phyloP scores from a whole-genome alignment of 305 asterid genomes.

The Plantago coronopus region DNA sequence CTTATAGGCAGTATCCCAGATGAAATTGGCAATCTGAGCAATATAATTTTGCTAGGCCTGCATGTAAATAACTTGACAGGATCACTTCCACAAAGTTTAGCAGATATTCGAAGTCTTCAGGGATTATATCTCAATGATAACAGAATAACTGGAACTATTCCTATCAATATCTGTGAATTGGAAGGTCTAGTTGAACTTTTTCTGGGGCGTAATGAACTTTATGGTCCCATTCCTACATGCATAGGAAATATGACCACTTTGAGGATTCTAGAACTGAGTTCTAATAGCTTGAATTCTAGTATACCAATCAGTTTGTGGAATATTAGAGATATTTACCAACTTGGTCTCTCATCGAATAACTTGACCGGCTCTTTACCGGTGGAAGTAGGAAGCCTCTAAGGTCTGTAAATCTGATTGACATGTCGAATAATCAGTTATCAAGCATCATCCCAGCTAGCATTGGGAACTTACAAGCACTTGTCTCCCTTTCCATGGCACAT shows the following conservation, averaged over 20 bases:
- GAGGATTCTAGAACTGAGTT: slow-evolving; percentile 6
- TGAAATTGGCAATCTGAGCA: neutral
- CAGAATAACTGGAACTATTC: neutral
- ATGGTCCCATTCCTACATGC: slow-evolving; percentile 6
- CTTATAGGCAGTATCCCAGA: neutral
- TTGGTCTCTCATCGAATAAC: slow-evolving; percentile 13
- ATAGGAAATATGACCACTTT: slow-evolving; percentile 22
- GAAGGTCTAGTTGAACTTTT: neutral
- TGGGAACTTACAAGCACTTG: neutral
- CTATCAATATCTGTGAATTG: neutral
- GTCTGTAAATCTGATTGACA: neutral
- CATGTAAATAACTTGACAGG: neutral
- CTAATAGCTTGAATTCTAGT: slow-evolving; percentile 6
- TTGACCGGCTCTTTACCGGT: slow-evolving; percentile 3
- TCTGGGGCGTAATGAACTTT: neutral
- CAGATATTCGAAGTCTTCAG: neutral
- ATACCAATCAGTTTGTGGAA: slow-evolving; percentile 18
- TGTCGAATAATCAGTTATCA: slow-evolving; percentile 10
- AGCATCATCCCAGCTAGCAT: slow-evolving; percentile 6
- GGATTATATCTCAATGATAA: neutral
- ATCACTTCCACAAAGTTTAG: neutral
- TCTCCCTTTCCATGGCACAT: neutral
- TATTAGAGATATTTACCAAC: neutral
- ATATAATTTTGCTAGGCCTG: neutral
- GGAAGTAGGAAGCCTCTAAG: slow-evolving; percentile 14